Evolutionary conservation across 2,329 filamentous ascomycete species (phyloP).

Genomic region (Diatrype stigma): DNA sequence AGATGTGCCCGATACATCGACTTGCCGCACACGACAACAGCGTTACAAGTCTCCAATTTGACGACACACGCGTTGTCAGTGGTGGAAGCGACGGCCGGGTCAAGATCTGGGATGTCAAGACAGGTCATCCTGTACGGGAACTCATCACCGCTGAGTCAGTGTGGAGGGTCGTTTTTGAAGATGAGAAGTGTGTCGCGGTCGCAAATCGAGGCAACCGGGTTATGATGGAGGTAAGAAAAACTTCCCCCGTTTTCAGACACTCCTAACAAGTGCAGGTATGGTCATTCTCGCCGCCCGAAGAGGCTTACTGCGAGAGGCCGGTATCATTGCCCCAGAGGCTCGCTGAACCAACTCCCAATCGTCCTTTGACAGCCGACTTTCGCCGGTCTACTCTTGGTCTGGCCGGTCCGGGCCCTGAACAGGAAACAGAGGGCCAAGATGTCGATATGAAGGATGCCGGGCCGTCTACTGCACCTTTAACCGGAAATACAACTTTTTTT

Average conservation of each 20-base stretch:
- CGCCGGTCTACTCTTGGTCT: slow-evolving; percentile 22
- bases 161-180: slow-evolving; percentile 96
- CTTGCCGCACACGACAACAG: slow-evolving; percentile 97
- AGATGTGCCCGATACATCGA: slow-evolving; percentile 87
- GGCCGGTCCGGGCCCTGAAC: slow-evolving; percentile 15
- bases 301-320: slow-evolving; percentile 52
- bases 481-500: slow-evolving; percentile 46
- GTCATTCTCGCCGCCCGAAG: slow-evolving; percentile 87
- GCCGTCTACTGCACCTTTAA: slow-evolving; percentile 50
- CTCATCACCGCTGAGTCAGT: slow-evolving; percentile 90
- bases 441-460: slow-evolving; percentile 55
- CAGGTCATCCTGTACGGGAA: slow-evolving; percentile 84
- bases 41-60: slow-evolving; percentile 95
- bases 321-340: slow-evolving; percentile 45
- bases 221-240: slow-evolving; percentile 83
- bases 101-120: slow-evolving; percentile 96
- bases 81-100: slow-evolving; percentile 96
- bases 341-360: slow-evolving; percentile 40
- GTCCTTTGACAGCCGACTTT: slow-evolving; percentile 47
- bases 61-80: slow-evolving; percentile 90
- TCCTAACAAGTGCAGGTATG: slow-evolving; percentile 63
- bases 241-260: background rate
- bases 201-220: slow-evolving; percentile 80
- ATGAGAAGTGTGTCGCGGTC: slow-evolving; percentile 96
- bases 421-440: slow-evolving; percentile 37